phyloP scores from a whole-genome alignment of 192 early-diverging fungal genomes.

The Rhizoclosmatium sp. region DNA sequence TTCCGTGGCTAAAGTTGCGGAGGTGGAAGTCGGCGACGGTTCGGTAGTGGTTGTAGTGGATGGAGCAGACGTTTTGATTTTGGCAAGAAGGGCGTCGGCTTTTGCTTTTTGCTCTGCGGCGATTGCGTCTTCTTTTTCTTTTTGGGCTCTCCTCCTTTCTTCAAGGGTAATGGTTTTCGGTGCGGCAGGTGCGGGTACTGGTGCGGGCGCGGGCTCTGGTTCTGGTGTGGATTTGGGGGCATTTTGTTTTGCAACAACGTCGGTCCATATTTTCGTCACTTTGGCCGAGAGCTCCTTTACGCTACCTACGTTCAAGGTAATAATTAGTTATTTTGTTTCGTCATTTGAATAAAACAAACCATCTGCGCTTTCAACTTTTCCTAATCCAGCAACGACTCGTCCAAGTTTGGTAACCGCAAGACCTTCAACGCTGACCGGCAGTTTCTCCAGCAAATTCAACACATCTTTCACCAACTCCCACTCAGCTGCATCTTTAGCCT shows the following conservation, averaged over 20 bases:
- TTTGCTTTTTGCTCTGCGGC: not conserved
- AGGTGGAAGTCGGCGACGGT: no score
- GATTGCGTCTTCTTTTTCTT: constrained; percentile 16
- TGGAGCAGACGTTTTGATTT: not conserved
- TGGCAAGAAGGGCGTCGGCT: not conserved
- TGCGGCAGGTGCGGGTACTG: no score
- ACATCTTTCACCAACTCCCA: constrained; percentile 9
- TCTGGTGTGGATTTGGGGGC: no score
- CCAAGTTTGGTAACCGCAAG: constrained; percentile 8
- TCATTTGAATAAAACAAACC: not conserved
- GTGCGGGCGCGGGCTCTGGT: no score
- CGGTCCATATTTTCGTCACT: no score
- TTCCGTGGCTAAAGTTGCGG: no score
- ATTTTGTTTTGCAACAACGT: no score
- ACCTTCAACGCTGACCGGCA: constrained; percentile 21
- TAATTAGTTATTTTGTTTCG: not conserved
- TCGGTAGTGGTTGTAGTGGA: no score
- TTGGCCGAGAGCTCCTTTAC: no score
- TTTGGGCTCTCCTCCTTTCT: constrained; percentile 3
- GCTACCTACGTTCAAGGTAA: no score
- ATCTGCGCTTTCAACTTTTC: not conserved
- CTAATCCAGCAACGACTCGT: not conserved
- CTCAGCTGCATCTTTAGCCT: not conserved
- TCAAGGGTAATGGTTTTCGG: not conserved
- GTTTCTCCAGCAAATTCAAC: constrained; percentile 13